Percentiles rank a stretch among this genome's conserved stretches.
Evolutionary conservation across 2,329 filamentous ascomycete species (phyloP).

Genomic region (Passalora sequoiae): DNA sequence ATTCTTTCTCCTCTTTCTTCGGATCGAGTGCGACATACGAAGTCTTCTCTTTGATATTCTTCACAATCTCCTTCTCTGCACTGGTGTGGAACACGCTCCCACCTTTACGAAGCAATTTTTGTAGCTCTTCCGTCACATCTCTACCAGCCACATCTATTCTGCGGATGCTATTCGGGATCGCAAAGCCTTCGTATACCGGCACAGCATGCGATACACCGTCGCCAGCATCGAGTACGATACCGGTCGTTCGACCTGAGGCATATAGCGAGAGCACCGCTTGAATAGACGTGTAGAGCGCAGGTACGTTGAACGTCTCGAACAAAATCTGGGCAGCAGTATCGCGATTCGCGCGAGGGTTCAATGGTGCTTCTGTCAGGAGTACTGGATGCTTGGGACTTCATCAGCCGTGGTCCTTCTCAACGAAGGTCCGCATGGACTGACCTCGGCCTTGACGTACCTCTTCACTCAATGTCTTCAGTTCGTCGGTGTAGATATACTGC

Average conservation of each 20-base stretch:
- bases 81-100: conserved; percentile 96
- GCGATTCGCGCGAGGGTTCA: conserved; percentile 92
- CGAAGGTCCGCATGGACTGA: conserved; percentile 11
- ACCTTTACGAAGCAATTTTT: conserved; percentile 82
- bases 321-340: conserved; percentile 95
- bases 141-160: conserved; percentile 93
- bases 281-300: conserved; percentile 91
- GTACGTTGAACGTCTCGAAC: conserved; percentile 98
- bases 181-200: conserved; percentile 95
- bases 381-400: conserved; percentile 68
- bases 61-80: conserved; percentile 98
- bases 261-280: conserved; percentile 95
- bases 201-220: conserved; percentile 97
- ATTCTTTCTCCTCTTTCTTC: conserved; percentile 93
- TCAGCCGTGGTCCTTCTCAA: conserved; percentile 9
- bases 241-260: conserved; percentile 90
- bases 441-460: conserved; percentile 56
- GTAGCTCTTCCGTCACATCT: conserved; percentile 93
- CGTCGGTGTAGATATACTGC: conserved; percentile 95
- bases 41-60: conserved; percentile 91
- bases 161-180: conserved; percentile 90
- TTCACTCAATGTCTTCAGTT: conserved; percentile 93
- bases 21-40: conserved; percentile 89
- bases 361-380: conserved; percentile 86
- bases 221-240: conserved; percentile 89